These are phyloP conservation scores for Debaryomyces psychrophilus DNA, from an alignment of 1,139 yeast species.

Conservation along the genomic window DNA sequence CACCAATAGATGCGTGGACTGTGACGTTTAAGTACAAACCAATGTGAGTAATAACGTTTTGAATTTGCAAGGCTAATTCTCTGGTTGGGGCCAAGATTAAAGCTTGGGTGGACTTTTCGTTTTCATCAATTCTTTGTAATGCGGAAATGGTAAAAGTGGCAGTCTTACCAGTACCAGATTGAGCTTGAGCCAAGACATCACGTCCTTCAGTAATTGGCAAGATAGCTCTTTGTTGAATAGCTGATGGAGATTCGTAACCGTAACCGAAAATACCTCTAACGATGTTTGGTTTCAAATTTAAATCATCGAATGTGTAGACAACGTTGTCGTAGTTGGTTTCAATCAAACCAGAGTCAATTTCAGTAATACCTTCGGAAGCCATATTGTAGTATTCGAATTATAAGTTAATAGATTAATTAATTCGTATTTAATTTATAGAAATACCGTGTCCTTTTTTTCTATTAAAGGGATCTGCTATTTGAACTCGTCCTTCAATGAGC, in stretches of 20 bases:
- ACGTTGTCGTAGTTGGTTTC: conserved; percentile 98
- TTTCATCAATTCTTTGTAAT: conserved; percentile 87
- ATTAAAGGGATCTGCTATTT: conserved; percentile 5
- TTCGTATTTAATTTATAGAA: conserved; percentile 4
- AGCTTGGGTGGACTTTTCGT: conserved; percentile 83
- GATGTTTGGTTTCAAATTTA: conserved; percentile 76
- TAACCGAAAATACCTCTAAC: conserved; percentile 92
- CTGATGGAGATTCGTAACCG: conserved; percentile 97
- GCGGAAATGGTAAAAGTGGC: conserved; percentile 98
- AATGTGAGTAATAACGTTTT: conserved; percentile 90
- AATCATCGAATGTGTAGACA: conserved; percentile 86
- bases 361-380: conserved; percentile 68
- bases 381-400: conserved; percentile 21
- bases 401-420: conserved; percentile 11
- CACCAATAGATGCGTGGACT: conserved; percentile 99
- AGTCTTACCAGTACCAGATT: conserved; percentile 99
- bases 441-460: conserved; percentile 2
- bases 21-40: conserved; percentile 93
- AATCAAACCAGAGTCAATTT: conserved; percentile 81
- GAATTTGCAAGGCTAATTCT: conserved; percentile 97
- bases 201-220: conserved; percentile 94
- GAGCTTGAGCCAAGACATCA: conserved; percentile 98
- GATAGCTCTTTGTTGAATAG: conserved; percentile 98
- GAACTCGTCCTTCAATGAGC: conserved; percentile 8
- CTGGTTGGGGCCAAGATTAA: conserved; percentile 97